These are phyloP conservation scores for Candida pseudoglaebosa DNA, from an alignment of 805 yeast species.

Conservation along the genomic window DNA sequence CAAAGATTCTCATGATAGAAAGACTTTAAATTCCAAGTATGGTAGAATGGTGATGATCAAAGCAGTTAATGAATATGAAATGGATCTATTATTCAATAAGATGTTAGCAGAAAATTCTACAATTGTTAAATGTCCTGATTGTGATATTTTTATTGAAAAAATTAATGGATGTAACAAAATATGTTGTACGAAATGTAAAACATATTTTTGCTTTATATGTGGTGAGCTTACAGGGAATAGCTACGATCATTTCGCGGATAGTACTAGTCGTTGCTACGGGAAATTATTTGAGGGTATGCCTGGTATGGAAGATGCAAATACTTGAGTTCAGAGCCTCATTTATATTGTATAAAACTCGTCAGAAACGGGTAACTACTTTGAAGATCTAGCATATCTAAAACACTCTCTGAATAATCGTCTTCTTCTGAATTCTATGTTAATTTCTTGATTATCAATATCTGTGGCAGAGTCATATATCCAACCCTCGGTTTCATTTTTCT, in stretches of 20 bases:
- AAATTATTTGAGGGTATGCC: conserved; percentile 50
- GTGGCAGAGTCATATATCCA: conserved; percentile 47
- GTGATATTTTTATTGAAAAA: conserved; percentile 47
- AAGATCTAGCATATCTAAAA: conserved; percentile 36
- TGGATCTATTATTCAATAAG: conserved; percentile 45
- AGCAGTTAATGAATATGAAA: conserved; percentile 41
- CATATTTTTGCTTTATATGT: conserved; percentile 54
- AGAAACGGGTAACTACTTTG: too few species aligned
- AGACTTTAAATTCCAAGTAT: conserved; percentile 35
- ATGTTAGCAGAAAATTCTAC: conserved; percentile 39
- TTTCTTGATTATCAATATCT: conserved; percentile 22
- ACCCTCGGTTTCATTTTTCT: conserved; percentile 32
- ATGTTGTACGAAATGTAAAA: conserved; percentile 48
- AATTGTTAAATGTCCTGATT: conserved; percentile 51
- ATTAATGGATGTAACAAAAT: conserved; percentile 65
- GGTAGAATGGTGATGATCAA: conserved; percentile 41
- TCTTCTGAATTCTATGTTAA: conserved; percentile 50
- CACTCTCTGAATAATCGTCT: conserved; percentile 54
- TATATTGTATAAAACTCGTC: background rate
- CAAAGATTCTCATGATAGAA: conserved; percentile 27
- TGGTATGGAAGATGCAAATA: conserved; percentile 15
- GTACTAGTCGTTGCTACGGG: conserved; percentile 42
- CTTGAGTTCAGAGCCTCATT: background rate
- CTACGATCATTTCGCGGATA: conserved; percentile 49
- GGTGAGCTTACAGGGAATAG: conserved; percentile 27